Base-by-base conservation (phyloP, 2,329 filamentous ascomycete species). In the Geosmithia putterillii region DNA sequence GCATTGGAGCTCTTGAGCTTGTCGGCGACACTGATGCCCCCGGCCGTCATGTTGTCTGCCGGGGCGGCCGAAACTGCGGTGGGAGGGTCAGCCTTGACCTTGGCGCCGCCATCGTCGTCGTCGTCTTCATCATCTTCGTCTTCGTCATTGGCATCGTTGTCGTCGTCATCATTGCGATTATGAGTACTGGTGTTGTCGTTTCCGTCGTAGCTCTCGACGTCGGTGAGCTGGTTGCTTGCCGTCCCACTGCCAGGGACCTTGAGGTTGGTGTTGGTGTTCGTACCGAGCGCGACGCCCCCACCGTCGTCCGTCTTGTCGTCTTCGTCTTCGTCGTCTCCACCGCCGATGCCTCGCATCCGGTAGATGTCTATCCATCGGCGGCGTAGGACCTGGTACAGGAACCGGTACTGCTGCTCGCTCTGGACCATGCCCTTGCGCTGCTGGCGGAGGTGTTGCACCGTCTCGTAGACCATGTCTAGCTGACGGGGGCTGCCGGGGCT, bases 401-500 rank as follows among this genome's bases (percentile, higher is more conserved):
- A 95, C 34, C 76, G 64, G 54, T 85, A 92, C 59, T 98, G 92
- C 40, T 73, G 60, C 52, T 90, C 84, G 39, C 85, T 82, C 64
- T 96, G 92, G 5, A 98, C 92, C 92, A 98, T 98, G 63, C 82
- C 86, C 67, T 86, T 85, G 17, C 92, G 76, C 67, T 98, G 92
- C 60, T 90, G 78, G 38, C 92, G 76, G 44, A 98, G 71, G 47
- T 68, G 64, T 53, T 94, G 83, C 43, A 98, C 89, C 0, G 84
- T 83, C 17, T 83, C 73, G 50, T 80, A 85, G 36, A 98, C 73
- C 3, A 83, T 74, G 54, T 95, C 89, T 1, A 50, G 49, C 12
- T 50, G 50, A 40, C 28, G 38, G 6, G 15, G 12, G 19, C 12
- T 18, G 17, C 14, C 12, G 34, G 7, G 15, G 23, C 7, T 14